phyloP scores from a whole-genome alignment of 2,329 filamentous ascomycete genomes.

The Elsinoe australis region DNA sequence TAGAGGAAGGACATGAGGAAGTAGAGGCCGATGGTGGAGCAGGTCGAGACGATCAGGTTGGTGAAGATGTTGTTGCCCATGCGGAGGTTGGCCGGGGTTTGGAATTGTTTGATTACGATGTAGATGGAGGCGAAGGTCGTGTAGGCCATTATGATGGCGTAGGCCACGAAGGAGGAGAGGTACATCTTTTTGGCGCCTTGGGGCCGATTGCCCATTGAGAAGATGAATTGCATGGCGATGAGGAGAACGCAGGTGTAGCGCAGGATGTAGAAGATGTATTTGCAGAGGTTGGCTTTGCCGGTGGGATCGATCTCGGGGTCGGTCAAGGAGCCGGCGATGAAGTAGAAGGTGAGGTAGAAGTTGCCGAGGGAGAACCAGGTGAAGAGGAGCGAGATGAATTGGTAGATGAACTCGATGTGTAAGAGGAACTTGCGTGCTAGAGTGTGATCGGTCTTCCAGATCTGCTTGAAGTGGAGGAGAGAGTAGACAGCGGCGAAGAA shows the following conservation, averaged over 20 bases:
- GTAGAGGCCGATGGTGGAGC: slow-evolving; percentile 86
- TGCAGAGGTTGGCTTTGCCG: slow-evolving; percentile 67
- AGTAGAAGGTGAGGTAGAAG: slow-evolving; percentile 98
- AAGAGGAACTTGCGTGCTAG: slow-evolving; percentile 80
- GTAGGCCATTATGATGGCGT: slow-evolving; percentile 89
- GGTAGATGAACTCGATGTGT: slow-evolving; percentile 92
- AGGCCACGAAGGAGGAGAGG: slow-evolving; percentile 78
- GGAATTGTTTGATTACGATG: slow-evolving; percentile 76
- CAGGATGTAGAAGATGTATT: slow-evolving; percentile 76
- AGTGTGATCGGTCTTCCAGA: slow-evolving; percentile 90
- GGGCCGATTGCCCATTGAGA: slow-evolving; percentile 90
- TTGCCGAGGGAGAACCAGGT: slow-evolving; percentile 97
- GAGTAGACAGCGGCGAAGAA: slow-evolving; percentile 99
- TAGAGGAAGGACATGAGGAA: slow-evolving; percentile 96
- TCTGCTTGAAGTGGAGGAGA: slow-evolving; percentile 85
- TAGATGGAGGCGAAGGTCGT: slow-evolving; percentile 83
- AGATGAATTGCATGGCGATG: slow-evolving; percentile 90
- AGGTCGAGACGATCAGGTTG: slow-evolving; percentile 83
- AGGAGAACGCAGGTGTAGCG: slow-evolving; percentile 79
- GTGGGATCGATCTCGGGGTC: slow-evolving; percentile 81
- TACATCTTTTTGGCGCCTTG: slow-evolving; percentile 93
- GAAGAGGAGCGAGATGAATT: slow-evolving; percentile 85
- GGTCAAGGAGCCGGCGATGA: slow-evolving; percentile 82
- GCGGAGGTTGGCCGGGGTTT: slow-evolving; percentile 36
- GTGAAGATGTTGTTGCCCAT: slow-evolving; percentile 88